Conservation (phyloP, 352 stramenopile species). For the Thalassiosira oceanica region DNA sequence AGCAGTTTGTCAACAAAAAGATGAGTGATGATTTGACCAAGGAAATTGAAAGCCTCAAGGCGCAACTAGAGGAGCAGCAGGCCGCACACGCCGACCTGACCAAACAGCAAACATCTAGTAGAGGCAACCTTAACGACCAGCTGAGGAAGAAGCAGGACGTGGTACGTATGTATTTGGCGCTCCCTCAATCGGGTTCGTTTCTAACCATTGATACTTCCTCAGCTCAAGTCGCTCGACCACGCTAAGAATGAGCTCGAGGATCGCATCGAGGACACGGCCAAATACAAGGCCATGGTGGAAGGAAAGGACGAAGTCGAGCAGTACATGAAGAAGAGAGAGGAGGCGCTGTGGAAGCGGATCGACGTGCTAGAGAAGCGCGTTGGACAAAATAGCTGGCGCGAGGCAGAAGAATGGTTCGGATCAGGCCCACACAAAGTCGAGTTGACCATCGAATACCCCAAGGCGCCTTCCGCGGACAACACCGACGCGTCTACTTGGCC, state of each 20-base stretch:
- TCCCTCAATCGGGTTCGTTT: not conserved
- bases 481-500: slow-evolving; percentile 8
- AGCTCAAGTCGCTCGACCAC: slow-evolving; percentile 15
- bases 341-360: slow-evolving; percentile 22
- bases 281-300: slow-evolving; percentile 22
- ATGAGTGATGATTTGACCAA: not conserved
- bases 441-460: slow-evolving; percentile 51
- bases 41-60: not conserved
- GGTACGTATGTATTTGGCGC: too few species aligned
- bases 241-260: slow-evolving; percentile 6
- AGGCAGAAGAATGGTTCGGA: slow-evolving; percentile 62
- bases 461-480: slow-evolving; percentile 6
- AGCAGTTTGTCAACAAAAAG: not conserved
- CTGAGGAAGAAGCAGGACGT: too few species aligned
- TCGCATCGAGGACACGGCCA: slow-evolving; percentile 8
- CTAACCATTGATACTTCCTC: not conserved
- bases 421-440: slow-evolving; percentile 67
- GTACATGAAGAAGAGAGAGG: slow-evolving; percentile 32
- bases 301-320: slow-evolving; percentile 30
- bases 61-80: slow-evolving; percentile 1
- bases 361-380: slow-evolving; percentile 23
- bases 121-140: too few species aligned
- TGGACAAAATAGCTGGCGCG: slow-evolving; percentile 24
- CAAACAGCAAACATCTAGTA: not conserved
- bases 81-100: not conserved